Percentiles rank a stretch among this genome's conserved stretches.
phyloP scores from a whole-genome alignment of 1,139 yeast species.

The Wickerhamomyces sp. region DNA sequence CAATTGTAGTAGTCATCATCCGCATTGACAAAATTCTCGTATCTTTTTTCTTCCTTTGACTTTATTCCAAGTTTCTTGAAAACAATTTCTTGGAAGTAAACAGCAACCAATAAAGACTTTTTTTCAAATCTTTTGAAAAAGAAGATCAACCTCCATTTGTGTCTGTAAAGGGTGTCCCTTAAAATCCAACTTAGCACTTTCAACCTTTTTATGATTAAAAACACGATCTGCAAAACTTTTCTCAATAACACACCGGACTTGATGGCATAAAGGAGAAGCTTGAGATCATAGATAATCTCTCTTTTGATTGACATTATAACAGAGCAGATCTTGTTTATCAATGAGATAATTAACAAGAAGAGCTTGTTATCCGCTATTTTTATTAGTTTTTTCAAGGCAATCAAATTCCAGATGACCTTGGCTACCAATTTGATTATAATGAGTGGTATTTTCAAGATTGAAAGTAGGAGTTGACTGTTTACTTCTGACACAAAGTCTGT shows the following conservation, averaged over 20 bases:
- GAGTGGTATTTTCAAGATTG: slow-evolving; percentile 4
- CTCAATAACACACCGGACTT: slow-evolving; percentile 5
- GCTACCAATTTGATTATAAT: slow-evolving; percentile 7
- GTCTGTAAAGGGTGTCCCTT: slow-evolving; percentile 11
- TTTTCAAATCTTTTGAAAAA: slow-evolving; percentile 5
- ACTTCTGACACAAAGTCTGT: slow-evolving; percentile 1
- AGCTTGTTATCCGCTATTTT: slow-evolving; percentile 8
- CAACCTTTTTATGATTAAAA: slow-evolving; percentile 6
- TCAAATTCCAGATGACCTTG: slow-evolving; percentile 9
- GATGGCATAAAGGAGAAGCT: slow-evolving; percentile 1
- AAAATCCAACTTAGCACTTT: slow-evolving; percentile 11
- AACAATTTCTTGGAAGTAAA: slow-evolving; percentile 9
- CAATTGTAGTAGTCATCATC: slow-evolving; percentile 10
- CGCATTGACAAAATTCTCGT: slow-evolving; percentile 5
- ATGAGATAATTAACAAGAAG: slow-evolving; percentile 3
- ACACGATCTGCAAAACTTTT: slow-evolving; percentile 5
- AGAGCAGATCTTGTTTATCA: slow-evolving; percentile 6
- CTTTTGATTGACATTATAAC: slow-evolving; percentile 3
- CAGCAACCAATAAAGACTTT: slow-evolving; percentile 9
- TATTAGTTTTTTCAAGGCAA: slow-evolving; percentile 5
- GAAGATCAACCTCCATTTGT: slow-evolving; percentile 12
- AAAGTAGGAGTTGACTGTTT: slow-evolving; percentile 3
- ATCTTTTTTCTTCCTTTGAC: slow-evolving; percentile 6
- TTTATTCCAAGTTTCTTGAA: slow-evolving; percentile 7
- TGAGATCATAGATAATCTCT: slow-evolving; percentile 1